Base-by-base conservation (phyloP, 345 rosid genomes). In the Melaleuca quinquenervia region DNA sequence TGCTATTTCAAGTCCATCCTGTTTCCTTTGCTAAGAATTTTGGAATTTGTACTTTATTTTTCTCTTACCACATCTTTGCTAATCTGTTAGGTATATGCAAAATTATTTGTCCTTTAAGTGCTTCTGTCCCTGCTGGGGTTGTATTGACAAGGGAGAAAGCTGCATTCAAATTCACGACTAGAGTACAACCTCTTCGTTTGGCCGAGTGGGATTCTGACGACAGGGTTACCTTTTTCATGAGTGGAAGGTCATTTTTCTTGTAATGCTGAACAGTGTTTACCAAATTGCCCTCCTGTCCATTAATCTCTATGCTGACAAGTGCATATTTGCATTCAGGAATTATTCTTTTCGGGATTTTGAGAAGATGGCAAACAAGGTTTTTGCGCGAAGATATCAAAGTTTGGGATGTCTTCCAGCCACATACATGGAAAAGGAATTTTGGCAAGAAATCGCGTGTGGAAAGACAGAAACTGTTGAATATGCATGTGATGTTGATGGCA, bases 401-500 rank as follows among this genome's bases (percentile, higher is more conserved):
- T 90, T 93, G 88, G 95, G 98, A 86, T 93, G 93, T 92, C 95
- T 98, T 89, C 99, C 99, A 85, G 93, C 94, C 85, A 82, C 96
- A 48, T 96, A 91, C 95, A 51, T 96, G 99, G 99, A 98, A 93
- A 95, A 98, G 93, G 98, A 98, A 89, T 98, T 98, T 93, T 98
- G 99, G 99, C 90, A 95, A 89, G 99, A 98, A 93, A 96, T 98
- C 90, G 93, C 96, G 22, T 90, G 92, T 91, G 99, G 99, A 89
- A 98, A 93, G 95, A 95, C 94, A 83, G 99, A 98, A 91, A 89
- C 94, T 83, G 99, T 98, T 91, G 99, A 98, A 91, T 98, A 98
- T 94, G 99, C 99, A 60, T 98, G 99, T 85, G 99, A 98, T 91
- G 99, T 98, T 91, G 99, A 98, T 88, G 99, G 99, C 85, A 96